Base-by-base conservation (phyloP, 257 asterid genomes). In the Agastache rugosa region DNA sequence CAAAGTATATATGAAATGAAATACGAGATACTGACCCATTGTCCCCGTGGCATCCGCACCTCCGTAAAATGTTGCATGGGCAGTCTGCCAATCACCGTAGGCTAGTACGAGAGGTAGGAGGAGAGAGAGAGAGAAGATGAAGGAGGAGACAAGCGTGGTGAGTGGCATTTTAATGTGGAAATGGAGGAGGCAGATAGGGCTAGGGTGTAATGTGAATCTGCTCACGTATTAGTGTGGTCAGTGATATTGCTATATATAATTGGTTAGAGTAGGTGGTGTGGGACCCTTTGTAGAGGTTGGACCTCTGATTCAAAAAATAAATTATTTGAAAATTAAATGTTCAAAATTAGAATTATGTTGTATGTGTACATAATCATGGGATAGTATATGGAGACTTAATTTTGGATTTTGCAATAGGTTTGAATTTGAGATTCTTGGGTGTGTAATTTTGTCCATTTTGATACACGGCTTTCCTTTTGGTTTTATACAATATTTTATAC, bases 21-120 rank as follows among this genome's bases (percentile, higher is more conserved):
- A 51, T 51, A 48, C 4, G 42, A 25, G 37, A 39, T 4, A 74
- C 72, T 5, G 34, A 88, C 93, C 94, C 90, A 88, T 85, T 8
- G 94, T 86, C 60, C 94, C 90, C 3, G 90, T 35, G 59, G 93
- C 93, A 42, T 88, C 91, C 17, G 84, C 71, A 54, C 93, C 93
- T 0, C 93, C 93, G 47, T 84, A 88, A 65, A 88, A 88, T n/a
- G 91, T 88, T 41, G 93, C 93, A 54, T 84, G 87, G 37, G 89
- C 93, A 4, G 65, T 69, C 27, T 82, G 77, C 89, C 89, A 88
- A 16, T 75, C 88, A 3, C 80, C 83, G 29, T 42, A 41, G 55
- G 29, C 16, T 4, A 20, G 41, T 8, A 55, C 76, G 19, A 20
- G 59, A 37, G 50, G 74, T 17, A 14, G 64, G 69, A 51, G 77